phyloP scores from a whole-genome alignment of 805 yeast genomes.

The Yamadazyma kitorensis region DNA sequence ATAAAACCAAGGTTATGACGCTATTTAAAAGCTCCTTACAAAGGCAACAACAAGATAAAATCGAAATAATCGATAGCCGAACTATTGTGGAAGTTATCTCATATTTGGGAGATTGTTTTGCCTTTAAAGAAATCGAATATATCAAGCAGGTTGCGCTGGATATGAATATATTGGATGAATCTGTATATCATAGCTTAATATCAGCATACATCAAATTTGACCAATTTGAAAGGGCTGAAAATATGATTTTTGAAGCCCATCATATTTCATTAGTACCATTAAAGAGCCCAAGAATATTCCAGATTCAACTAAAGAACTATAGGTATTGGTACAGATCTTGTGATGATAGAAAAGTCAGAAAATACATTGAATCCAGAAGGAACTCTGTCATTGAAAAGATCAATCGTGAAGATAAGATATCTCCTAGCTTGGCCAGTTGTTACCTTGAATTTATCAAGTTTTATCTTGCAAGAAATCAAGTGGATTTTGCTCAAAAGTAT shows the following conservation, averaged over 20 bases:
- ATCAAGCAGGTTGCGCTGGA: conserved; percentile 18
- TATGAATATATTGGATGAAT: conserved; percentile 17
- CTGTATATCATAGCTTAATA: conserved; percentile 25
- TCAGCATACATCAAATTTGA: conserved; percentile 27
- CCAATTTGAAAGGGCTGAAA: conserved; percentile 33
- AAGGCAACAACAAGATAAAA: conserved; percentile 13
- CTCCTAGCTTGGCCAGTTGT: background rate
- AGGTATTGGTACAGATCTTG: conserved; percentile 24
- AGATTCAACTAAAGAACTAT: conserved; percentile 28
- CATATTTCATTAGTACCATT: conserved; percentile 26
- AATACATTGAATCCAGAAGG: conserved; percentile 8
- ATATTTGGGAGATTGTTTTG: conserved; percentile 20
- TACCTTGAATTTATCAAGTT: conserved; percentile 27
- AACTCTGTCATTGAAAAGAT: background rate
- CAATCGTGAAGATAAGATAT: conserved; percentile 1
- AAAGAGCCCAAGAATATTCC: conserved; percentile 23
- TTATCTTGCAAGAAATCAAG: conserved; percentile 15
- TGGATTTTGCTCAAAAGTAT: conserved; percentile 19
- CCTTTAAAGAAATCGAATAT: conserved; percentile 18
- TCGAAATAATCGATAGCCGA: conserved; percentile 16
- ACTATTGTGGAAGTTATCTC: conserved; percentile 18
- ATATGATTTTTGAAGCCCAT: conserved; percentile 30
- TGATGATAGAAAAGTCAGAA: conserved; percentile 5
- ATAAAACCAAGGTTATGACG: conserved; percentile 24
- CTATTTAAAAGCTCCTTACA: conserved; percentile 22